Evolutionary conservation across 1,139 yeast genomes (phyloP).

Genomic region (Diutina catenulata): DNA sequence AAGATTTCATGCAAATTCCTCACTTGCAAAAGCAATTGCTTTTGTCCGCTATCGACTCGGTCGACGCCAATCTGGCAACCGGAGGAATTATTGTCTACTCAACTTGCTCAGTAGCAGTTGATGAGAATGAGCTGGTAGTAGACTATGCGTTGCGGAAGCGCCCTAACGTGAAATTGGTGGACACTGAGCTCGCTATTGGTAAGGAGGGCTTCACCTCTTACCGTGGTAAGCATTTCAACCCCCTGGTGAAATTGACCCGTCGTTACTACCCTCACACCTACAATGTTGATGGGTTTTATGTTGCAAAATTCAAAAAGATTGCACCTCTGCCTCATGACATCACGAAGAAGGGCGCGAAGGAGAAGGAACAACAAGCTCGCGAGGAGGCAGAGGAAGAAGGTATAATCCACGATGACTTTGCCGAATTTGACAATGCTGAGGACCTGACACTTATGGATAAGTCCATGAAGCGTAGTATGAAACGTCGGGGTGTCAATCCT

Average conservation of each 20-base stretch:
- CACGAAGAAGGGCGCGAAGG: constrained; percentile 81
- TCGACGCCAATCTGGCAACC: constrained; percentile 79
- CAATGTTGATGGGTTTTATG: constrained; percentile 96
- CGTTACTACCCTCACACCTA: constrained; percentile 97
- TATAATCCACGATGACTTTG: constrained; percentile 76
- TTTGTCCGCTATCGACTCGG: constrained; percentile 93
- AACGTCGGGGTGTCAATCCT: constrained; percentile 77
- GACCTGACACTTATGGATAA: constrained; percentile 68
- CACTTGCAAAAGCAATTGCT: constrained; percentile 91
- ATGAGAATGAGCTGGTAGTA: constrained; percentile 97
- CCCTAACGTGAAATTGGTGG: constrained; percentile 92
- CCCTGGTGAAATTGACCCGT: constrained; percentile 68
- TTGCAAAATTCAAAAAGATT: constrained; percentile 89
- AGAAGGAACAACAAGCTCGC: constrained; percentile 71
- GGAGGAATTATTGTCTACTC: constrained; percentile 96
- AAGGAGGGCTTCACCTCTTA: constrained; percentile 89
- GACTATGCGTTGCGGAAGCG: constrained; percentile 94
- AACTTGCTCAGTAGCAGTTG: constrained; percentile 96
- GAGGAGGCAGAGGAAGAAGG: constrained; percentile 74
- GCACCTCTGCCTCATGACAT: constrained; percentile 78
- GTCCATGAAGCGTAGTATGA: constrained; percentile 59
- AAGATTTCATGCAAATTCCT: constrained; percentile 94
- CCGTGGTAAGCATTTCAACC: constrained; percentile 86
- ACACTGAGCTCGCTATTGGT: constrained; percentile 88
- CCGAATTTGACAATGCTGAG: constrained; percentile 64